Base-by-base conservation (phyloP, 2,329 filamentous ascomycete genomes). In the Didymella pinodella region DNA sequence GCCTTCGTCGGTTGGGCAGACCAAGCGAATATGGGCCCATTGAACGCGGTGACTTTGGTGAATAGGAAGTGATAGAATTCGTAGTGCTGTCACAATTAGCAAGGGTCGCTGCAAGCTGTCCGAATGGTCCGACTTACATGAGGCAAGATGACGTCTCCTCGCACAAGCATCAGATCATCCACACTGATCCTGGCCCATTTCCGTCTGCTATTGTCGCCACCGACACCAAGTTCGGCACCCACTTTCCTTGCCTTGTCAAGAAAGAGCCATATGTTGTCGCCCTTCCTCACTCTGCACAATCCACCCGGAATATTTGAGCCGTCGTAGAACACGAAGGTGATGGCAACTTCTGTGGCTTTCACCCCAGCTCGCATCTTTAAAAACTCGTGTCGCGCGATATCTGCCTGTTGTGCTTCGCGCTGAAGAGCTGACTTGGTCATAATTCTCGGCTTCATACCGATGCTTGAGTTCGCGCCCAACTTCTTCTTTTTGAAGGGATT, bases 271-370 rank as follows among this genome's bases (percentile, higher is more conserved):
- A 96, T 84, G 56, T 88, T 90, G 72, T 98, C 95, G 10, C 95
- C 94, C 78, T 99, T 99, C 77, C 93, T 96, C 49, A 98, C 86
- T 59, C 89, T 88, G 47, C 94, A 93, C 14, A 85, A 85, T 1
- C 94, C 93, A 16, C 93, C 92, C 0, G 93, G 91, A 11, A 91
- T 90, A 75, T 96, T 94, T 22, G 92, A 92, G 16, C 95, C 95
- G 67, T 98, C 94, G 79, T 97, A 98, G 75, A 98, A 98, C 3
- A 98, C 92, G 76, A 98, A 99, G 0, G 95, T 95, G 31, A 99
- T 89, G 16, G 90, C 84, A 54, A 99, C 91, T 72, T 97, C 93
- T 8, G 93, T 93, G 20, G 87, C 87, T 79, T 96, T 97, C 65
- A 98, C 90, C 0, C 88, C 87, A 62, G 96, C 92, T 74, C 97